Evolutionary conservation across 495 filamentous ascomycete species (phyloP), one percentile per base, ranked within the genome.

Genomic region (Baudoinia panamericana): DNA sequence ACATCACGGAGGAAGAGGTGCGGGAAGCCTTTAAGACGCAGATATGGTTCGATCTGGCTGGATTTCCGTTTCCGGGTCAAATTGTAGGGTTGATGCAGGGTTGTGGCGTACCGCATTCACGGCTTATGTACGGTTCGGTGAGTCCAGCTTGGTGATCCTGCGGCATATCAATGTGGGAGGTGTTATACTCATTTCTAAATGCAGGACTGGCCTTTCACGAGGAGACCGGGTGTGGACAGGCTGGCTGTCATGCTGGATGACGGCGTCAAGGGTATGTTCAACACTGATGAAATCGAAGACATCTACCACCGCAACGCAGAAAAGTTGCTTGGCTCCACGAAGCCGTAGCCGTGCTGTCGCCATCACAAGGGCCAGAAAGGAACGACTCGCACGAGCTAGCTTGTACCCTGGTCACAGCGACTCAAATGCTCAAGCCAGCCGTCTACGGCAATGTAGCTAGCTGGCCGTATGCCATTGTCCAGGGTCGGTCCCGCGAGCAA

Each of bases 41-140:
- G 18, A 58, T 61, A 44, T 50, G 60, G 59, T 48, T 63, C 53
- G 70, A 60, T 48, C 27, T 62, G 53, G 44, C 70, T 1, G 70
- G 70, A 0, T 56, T 68, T 11, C 56, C 51, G 5, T 66, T 71
- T 42, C 68, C 67, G 13, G 55, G 46, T 1, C 46, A 55, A 26
- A 43, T 50, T 4, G 45, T 39, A 4, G 56, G 51, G 0, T 20
- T 56, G 50, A 34, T 50, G 51, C 24, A 48, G 37, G 43, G 45
- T 33, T 1, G 38, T 36, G 27, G 38, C 43, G 30, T 56, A 9
- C 20, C 22, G 9, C 48, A 53, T 29, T 60, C 62, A 5, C 63
- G 65, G 19, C 50, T 77, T 15, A 48, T 74, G 17, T 75, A 64
- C 51, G 71, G 71, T 41, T 63, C 55, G 46, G n/a, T n/a, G n/a